A percentile compares a stretch with the other conserved stretches of the same genome.
These are phyloP conservation scores for Trichoderma sp. DNA, from an alignment of 2,329 filamentous ascomycete species.

Conservation along the genomic window DNA sequence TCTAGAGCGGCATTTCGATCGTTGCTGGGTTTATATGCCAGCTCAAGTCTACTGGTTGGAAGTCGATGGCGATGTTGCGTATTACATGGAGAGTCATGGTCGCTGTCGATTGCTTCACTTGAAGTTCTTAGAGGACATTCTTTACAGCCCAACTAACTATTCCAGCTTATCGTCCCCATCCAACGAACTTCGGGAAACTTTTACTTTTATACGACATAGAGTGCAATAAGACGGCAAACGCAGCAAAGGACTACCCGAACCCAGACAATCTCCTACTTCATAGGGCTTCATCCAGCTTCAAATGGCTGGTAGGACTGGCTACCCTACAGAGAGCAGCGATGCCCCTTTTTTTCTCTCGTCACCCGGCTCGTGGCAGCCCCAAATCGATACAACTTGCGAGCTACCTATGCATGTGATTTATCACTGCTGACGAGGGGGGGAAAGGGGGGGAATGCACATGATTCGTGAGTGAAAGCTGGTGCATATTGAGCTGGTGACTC, in stretches of 20 bases:
- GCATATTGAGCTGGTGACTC: background rate
- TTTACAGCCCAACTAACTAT: too few relatives aligned
- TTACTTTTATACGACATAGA: background rate
- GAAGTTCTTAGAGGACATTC: too few relatives aligned
- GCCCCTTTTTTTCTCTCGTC: background rate
- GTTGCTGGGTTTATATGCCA: too few relatives aligned
- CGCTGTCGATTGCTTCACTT: too few relatives aligned
- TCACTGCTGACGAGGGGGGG: background rate
- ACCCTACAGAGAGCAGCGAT: background rate
- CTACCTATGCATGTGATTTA: conserved; percentile 4
- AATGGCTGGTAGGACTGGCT: background rate
- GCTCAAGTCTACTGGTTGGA: too few relatives aligned
- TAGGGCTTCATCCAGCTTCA: background rate
- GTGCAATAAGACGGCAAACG: background rate
- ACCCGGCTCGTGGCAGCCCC: background rate
- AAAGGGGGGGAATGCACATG: background rate
- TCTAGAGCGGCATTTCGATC: too few relatives aligned
- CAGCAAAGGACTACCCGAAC: background rate
- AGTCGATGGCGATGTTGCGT: background rate
- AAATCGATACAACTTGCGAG: background rate
- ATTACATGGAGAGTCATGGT: background rate
- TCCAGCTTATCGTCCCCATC: background rate
- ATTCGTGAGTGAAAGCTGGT: background rate
- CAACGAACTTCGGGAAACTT: background rate
- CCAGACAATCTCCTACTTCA: background rate